These are phyloP conservation scores for Triangularia setosa DNA, from an alignment of 2,329 filamentous ascomycete genomes.

Conservation along the genomic window DNA sequence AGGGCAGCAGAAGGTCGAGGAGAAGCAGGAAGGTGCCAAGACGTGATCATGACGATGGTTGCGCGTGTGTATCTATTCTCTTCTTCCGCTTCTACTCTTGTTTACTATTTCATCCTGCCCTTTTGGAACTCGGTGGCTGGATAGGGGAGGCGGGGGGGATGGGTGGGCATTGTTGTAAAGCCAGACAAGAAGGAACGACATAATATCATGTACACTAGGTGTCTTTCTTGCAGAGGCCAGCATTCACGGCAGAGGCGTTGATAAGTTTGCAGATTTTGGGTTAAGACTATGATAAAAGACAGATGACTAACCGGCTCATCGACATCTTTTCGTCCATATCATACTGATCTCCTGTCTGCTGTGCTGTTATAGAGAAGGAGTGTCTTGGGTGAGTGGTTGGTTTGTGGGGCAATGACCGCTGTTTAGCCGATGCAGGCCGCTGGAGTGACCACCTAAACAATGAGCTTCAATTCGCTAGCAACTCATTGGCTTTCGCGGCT, in stretches of 20 bases:
- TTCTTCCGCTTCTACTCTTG: background rate
- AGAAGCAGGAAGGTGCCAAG: conserved; percentile 10
- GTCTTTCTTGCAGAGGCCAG: conserved; percentile 1
- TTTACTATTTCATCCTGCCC: background rate
- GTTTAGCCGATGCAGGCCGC: conserved; percentile 1
- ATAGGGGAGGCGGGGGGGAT: background rate
- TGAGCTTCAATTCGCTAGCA: background rate
- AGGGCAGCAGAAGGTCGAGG: conserved; percentile 15
- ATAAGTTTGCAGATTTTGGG: background rate
- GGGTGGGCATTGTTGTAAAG: conserved; percentile 5
- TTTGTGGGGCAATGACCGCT: background rate
- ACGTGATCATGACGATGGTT: conserved; percentile 6
- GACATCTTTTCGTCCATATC: background rate
- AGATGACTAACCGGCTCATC: background rate
- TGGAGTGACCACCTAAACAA: background rate
- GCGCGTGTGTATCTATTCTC: background rate
- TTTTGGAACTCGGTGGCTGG: background rate
- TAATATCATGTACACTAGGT: conserved; percentile 16
- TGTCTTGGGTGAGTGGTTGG: background rate
- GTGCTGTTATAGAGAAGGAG: background rate
- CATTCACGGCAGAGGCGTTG: conserved; percentile 18
- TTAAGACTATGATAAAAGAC: background rate
- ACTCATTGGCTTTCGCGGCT: conserved; percentile 6
- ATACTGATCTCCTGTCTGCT: no score
- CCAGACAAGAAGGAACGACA: conserved; percentile 17